Base-by-base conservation (phyloP, 176 grass and related monocot genomes). In the Elaeis guineensis region DNA sequence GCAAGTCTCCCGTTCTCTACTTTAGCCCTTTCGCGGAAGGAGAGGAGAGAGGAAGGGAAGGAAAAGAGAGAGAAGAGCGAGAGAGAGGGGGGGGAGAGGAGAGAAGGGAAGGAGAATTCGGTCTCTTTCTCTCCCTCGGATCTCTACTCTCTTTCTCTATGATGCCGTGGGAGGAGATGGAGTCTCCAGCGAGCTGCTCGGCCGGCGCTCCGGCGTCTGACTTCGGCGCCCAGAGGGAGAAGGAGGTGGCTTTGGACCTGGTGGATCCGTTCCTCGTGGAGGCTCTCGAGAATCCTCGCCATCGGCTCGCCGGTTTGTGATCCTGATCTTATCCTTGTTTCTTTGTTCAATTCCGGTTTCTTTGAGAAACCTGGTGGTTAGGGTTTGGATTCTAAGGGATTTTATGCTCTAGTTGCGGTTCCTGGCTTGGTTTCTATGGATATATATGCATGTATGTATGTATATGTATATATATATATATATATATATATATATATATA, bases 241-340 rank as follows among this genome's bases (percentile, higher is more conserved):
- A 23, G 49, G 63, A 51, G 63, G 49, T 22, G n/a, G 16, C 28
- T 17, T 17, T 26, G 17, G 49, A 3, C 49, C 63, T n/a, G 48
- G 63, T 65, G 6, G 63, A 65, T 52, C 49, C 63, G 4, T 65
- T 65, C 21, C 63, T 65, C 18, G 49, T 52, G 16, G 63, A 65
- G 63, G 22, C 51, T 15, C 63, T 65, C 1, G 63, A 52, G 21
- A 65, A 65, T 65, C 39, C 63, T 26, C 63, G 63, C 49, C 63
- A 65, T 52, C 63, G 63, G 48, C 63, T 65, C 4, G 19, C 49
- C 50, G 63, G 63, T 65, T 63, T 12, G n/a, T 51, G 30, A 50
- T 68, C 11, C 20, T 56, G 54, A 21, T 56, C 19, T 19, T 56
- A 21, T 8, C 21, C 4, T 56, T 7, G 7, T 56, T 56, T 21